These are phyloP conservation scores for Hypomyces perniciosus DNA, from an alignment of 2,329 filamentous ascomycete species.

Conservation along the genomic window DNA sequence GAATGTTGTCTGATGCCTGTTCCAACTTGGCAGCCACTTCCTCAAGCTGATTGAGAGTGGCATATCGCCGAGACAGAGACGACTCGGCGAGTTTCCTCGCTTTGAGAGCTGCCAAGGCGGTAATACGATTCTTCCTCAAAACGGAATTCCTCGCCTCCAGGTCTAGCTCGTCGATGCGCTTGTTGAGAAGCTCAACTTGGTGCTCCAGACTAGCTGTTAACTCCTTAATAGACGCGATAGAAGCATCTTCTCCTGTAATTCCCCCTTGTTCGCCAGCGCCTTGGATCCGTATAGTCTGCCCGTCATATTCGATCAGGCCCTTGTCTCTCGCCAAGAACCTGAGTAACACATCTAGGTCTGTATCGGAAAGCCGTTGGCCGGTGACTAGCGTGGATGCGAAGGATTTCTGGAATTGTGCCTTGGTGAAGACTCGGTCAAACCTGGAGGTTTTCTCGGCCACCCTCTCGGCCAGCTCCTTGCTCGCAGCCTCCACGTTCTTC, in stretches of 20 bases:
- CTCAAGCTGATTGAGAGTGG: conserved; percentile 74
- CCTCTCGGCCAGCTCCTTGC: conserved; percentile 46
- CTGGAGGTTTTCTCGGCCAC: conserved; percentile 39
- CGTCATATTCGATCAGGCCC: conserved; percentile 52
- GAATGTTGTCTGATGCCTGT: conserved; percentile 77
- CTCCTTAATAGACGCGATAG: conserved; percentile 77
- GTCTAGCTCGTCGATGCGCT: conserved; percentile 60
- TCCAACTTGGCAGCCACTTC: conserved; percentile 77
- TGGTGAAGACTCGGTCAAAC: conserved; percentile 64
- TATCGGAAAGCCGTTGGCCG: conserved; percentile 48
- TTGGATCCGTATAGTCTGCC: conserved; percentile 69
- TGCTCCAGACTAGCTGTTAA: conserved; percentile 69
- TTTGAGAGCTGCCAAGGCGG: conserved; percentile 71
- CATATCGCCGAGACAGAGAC: conserved; percentile 63
- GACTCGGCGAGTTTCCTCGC: conserved; percentile 77
- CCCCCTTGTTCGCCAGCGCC: conserved; percentile 38
- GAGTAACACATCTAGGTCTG: conserved; percentile 65
- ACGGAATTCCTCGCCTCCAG: conserved; percentile 64
- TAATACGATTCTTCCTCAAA: conserved; percentile 62
- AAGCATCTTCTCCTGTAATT: conserved; percentile 72
- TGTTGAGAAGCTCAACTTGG: conserved; percentile 61
- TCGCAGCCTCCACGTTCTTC: conserved; percentile 54
- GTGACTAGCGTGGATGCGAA: conserved; percentile 49
- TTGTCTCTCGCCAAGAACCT: conserved; percentile 65
- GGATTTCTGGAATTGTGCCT: conserved; percentile 54